Conservation (phyloP, 305 asterid genomes). For the Plantago coronopus region DNA sequence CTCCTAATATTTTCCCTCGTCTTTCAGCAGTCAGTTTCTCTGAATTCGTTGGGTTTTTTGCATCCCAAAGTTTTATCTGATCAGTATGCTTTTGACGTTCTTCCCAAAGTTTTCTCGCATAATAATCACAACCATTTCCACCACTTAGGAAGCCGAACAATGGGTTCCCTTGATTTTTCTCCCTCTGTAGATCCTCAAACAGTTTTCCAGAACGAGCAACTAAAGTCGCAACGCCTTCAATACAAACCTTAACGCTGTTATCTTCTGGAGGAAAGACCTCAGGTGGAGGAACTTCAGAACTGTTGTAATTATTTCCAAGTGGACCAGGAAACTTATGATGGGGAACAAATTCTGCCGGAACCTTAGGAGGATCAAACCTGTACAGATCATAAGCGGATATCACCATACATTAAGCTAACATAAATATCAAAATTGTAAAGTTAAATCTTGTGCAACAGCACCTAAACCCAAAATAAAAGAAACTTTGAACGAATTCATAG, state of each 20-base stretch:
- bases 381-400: constrained; percentile 18
- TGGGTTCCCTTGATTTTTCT: constrained; percentile 81
- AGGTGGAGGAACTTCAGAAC: constrained; percentile 50
- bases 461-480: background rate
- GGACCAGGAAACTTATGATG: constrained; percentile 68
- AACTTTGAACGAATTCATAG: background rate
- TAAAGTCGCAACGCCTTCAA: constrained; percentile 91
- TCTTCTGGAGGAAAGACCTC: constrained; percentile 80
- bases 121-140: constrained; percentile 76
- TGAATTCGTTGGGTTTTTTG: constrained; percentile 35
- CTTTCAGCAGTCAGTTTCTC: constrained; percentile 81
- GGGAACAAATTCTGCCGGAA: constrained; percentile 77
- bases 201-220: constrained; percentile 92
- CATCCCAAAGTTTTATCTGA: constrained; percentile 45
- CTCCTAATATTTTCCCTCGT: constrained; percentile 87
- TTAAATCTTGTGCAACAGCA: background rate
- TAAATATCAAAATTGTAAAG: constrained; percentile 1
- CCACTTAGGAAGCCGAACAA: constrained; percentile 72
- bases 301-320: constrained; percentile 40
- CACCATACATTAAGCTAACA: constrained; percentile 1
- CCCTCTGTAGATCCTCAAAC: constrained; percentile 86
- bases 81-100: constrained; percentile 66
- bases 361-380: constrained; percentile 81
- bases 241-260: constrained; percentile 68
- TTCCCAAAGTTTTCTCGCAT: constrained; percentile 89